Evolutionary conservation across 2,329 filamentous ascomycete species (phyloP).

Genomic region (Cladophialophora psammophila): DNA sequence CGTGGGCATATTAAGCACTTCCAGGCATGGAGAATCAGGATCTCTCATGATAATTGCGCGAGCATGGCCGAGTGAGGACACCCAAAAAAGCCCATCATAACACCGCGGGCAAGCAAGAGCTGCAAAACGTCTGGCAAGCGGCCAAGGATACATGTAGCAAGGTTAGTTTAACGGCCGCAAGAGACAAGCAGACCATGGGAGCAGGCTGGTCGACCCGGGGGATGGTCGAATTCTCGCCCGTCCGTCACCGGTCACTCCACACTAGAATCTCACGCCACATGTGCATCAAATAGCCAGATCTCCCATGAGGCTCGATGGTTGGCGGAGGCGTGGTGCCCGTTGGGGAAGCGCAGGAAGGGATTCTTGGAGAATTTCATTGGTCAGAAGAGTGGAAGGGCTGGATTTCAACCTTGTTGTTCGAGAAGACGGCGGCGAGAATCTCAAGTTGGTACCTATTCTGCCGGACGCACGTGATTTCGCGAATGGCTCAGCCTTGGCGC

Average conservation of each 20-base stretch:
- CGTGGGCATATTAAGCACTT: background rate
- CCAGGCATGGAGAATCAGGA: background rate
- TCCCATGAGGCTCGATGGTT: background rate
- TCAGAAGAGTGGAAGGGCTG: no score
- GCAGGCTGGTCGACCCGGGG: background rate
- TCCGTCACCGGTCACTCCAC: background rate
- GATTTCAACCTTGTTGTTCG: no score
- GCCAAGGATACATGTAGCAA: background rate
- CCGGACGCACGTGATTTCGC: no score
- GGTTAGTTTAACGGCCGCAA: background rate
- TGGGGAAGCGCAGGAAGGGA: no score
- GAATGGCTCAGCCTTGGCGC: no score
- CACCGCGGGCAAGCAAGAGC: background rate
- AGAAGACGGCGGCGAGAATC: no score
- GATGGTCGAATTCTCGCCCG: background rate
- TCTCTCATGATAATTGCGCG: background rate
- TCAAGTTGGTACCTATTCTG: no score
- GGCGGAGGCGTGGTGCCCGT: no score
- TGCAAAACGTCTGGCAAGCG: background rate
- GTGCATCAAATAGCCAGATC: background rate
- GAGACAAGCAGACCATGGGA: background rate
- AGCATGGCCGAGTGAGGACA: background rate
- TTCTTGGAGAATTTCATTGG: no score
- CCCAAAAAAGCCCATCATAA: background rate
- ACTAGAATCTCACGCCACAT: background rate